Conservation (phyloP, 1,139 yeast genomes). For the Maudiozyma humilis region DNA sequence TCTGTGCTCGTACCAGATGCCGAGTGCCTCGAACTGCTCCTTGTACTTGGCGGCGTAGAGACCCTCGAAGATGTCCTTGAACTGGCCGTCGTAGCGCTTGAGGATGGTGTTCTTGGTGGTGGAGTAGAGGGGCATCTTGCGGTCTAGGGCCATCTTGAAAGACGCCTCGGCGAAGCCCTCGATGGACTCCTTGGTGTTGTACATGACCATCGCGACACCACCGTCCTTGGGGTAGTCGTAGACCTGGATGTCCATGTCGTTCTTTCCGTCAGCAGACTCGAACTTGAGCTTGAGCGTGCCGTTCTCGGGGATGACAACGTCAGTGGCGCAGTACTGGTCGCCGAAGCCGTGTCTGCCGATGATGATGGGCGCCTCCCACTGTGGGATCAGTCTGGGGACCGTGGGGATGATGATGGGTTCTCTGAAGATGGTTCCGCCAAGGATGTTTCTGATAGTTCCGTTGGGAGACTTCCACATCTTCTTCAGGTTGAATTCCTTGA, state of each 20-base stretch:
- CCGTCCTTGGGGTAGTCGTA: conserved; percentile 57
- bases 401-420: conserved; percentile 89
- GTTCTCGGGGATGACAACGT: conserved; percentile 65
- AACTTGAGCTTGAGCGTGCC: conserved; percentile 74
- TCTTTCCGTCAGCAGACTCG: conserved; percentile 66
- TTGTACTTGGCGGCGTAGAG: conserved; percentile 67
- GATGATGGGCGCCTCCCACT: conserved; percentile 91
- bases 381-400: conserved; percentile 83
- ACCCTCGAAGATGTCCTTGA: conserved; percentile 85
- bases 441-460: conserved; percentile 89
- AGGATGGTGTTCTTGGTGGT: conserved; percentile 92
- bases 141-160: conserved; percentile 75
- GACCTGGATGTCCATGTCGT: conserved; percentile 34
- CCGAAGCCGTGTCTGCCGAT: conserved; percentile 97
- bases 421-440: conserved; percentile 94
- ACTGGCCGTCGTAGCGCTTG: conserved; percentile 87
- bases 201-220: conserved; percentile 90
- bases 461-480: conserved; percentile 97
- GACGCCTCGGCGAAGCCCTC: conserved; percentile 87
- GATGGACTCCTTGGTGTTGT: conserved; percentile 88
- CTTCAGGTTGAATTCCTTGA: conserved; percentile 77
- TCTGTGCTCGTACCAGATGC: conserved; percentile 93
- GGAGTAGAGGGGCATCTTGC: conserved; percentile 70
- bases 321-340: conserved; percentile 93
- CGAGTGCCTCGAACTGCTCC: conserved; percentile 59